Percentiles rank a stretch among this genome's conserved stretches.
Evolutionary conservation across 108 stramenopile species (phyloP).

Genomic region (Nitzschia palea): DNA sequence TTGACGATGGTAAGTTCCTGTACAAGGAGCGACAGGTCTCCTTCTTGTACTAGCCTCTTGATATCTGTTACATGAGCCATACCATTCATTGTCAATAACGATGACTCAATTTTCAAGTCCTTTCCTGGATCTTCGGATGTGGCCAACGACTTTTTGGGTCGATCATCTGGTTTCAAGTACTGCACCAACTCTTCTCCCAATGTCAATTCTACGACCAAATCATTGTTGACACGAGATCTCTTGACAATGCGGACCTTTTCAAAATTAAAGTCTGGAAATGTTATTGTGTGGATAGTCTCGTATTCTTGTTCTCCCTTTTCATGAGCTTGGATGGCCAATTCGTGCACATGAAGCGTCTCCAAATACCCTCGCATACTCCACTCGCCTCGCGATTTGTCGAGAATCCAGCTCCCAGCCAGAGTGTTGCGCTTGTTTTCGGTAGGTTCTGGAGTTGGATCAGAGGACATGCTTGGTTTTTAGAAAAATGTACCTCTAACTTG

Average conservation of each 20-base stretch:
- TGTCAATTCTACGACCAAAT: slow-evolving; percentile 64
- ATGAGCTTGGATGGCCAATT: slow-evolving; percentile 83
- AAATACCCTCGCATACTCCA: slow-evolving; percentile 82
- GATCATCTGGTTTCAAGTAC: slow-evolving; percentile 54
- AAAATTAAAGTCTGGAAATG: slow-evolving; percentile 17
- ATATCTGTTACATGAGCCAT: slow-evolving; percentile 71
- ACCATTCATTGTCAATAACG: slow-evolving; percentile 82
- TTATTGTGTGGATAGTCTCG: slow-evolving; percentile 71
- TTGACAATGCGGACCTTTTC: slow-evolving; percentile 63
- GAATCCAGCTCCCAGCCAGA: slow-evolving; percentile 77
- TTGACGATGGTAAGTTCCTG: slow-evolving; percentile 76
- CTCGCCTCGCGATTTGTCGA: slow-evolving; percentile 66
- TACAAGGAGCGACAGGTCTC: slow-evolving; percentile 41
- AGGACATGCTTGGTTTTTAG: too few species aligned
- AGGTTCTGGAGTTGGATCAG: neutral
- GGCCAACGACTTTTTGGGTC: slow-evolving; percentile 70
- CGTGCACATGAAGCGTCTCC: slow-evolving; percentile 74
- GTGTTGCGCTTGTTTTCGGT: slow-evolving; percentile 1
- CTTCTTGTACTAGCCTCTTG: slow-evolving; percentile 60
- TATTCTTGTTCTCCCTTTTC: slow-evolving; percentile 84
- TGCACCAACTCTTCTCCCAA: slow-evolving; percentile 57
- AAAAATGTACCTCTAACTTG: too few species aligned
- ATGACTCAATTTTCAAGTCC: slow-evolving; percentile 56
- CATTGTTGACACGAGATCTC: slow-evolving; percentile 74
- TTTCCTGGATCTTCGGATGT: slow-evolving; percentile 56